Evolutionary conservation across 192 early-diverging fungal genomes (phyloP).

Genomic region (Irineochytrium annulatum): DNA sequence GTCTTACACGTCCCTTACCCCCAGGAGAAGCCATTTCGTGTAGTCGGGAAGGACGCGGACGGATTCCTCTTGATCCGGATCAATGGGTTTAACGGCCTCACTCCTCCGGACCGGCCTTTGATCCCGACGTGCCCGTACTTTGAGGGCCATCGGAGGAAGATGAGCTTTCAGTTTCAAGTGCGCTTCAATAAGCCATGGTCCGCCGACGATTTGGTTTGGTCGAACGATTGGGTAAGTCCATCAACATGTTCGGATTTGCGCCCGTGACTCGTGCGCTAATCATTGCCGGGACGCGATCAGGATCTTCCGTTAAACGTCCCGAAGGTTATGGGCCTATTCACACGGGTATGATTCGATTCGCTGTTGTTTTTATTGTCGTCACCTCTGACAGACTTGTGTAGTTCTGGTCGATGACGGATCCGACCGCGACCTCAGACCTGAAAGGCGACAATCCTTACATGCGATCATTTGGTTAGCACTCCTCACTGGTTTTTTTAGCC

Average conservation of each 20-base stretch:
- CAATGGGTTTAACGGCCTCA: conserved; percentile 18
- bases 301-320: conserved; percentile 16
- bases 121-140: conserved; percentile 20
- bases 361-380: neutral
- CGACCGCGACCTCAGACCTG: conserved; percentile 19
- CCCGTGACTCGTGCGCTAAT: neutral
- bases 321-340: conserved; percentile 21
- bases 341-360: conserved; percentile 1
- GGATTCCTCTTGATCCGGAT: conserved; percentile 21
- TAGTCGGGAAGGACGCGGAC: no score
- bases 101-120: neutral
- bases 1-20: no score
- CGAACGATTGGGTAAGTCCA: neutral
- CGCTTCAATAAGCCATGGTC: conserved; percentile 16
- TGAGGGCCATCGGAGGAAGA: conserved; percentile 15
- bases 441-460: conserved; percentile 19
- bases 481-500: neutral
- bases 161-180: conserved; percentile 25
- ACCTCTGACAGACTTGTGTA: neutral
- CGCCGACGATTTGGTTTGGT: conserved; percentile 18
- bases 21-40: no score
- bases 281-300: conserved; percentile 23
- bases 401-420: conserved; percentile 22
- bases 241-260: neutral
- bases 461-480: conserved; percentile 13